phyloP scores from a whole-genome alignment of 495 filamentous ascomycete genomes.

The Talaromyces liani region DNA sequence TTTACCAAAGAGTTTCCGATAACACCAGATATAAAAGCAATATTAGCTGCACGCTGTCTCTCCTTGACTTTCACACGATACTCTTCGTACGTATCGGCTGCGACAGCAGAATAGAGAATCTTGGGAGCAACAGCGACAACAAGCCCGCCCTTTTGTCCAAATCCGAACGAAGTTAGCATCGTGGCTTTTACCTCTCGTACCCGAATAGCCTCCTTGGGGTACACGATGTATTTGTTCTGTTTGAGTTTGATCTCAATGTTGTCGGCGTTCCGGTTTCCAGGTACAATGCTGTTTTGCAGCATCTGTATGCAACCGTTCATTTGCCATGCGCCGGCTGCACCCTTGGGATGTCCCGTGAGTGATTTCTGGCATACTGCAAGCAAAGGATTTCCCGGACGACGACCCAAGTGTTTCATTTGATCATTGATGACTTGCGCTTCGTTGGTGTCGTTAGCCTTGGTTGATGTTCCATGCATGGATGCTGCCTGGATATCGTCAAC shows the following conservation, averaged over 20 bases:
- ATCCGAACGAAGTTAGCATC: conserved; percentile 96
- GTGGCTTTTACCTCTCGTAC: conserved; percentile 97
- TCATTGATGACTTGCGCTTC: conserved; percentile 96
- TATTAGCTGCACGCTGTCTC: conserved; percentile 94
- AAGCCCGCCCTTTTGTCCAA: conserved; percentile 97
- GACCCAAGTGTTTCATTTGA: conserved; percentile 89
- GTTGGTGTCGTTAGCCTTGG: conserved; percentile 98
- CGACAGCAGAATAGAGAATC: conserved; percentile 91
- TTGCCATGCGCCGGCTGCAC: conserved; percentile 99
- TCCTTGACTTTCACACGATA: conserved; percentile 84
- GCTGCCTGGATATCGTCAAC: conserved; percentile 91
- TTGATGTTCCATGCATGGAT: conserved; percentile 99
- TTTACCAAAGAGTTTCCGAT: conserved; percentile 96
- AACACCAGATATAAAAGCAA: conserved; percentile 92
- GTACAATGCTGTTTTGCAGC: conserved; percentile 84
- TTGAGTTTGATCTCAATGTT: conserved; percentile 94
- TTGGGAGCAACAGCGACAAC: conserved; percentile 92
- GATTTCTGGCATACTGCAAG: conserved; percentile 99
- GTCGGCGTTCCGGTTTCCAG: conserved; percentile 79
- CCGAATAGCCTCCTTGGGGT: conserved; percentile 88
- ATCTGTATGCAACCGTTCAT: conserved; percentile 96
- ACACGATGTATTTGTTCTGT: conserved; percentile 95
- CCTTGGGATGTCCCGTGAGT: conserved; percentile 93
- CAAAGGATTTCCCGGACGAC: conserved; percentile 89
- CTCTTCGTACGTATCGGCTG: conserved; percentile 66